Base-by-base conservation (phyloP, 139 green algal genomes). In the Tetradesmus obliquus region DNA sequence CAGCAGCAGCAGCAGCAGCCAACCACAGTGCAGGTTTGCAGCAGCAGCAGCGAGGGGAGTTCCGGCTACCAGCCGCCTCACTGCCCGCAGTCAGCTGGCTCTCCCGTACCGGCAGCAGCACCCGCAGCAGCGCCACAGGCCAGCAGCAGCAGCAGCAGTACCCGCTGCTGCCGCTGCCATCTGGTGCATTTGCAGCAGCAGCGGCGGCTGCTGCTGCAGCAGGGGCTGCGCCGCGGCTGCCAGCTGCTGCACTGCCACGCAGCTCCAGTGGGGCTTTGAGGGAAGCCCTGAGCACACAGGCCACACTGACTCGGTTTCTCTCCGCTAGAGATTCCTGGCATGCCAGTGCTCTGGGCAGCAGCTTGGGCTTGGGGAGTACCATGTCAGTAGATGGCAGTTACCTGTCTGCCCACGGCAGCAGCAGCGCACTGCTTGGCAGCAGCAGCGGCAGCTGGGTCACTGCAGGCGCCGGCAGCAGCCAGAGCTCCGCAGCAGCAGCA, bases 31-130 rank as follows among this genome's bases (percentile, higher is more conserved):
- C 17, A 3, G 3, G 13, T 8, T 12, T 8, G 9, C 32, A 80
- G 10, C 20, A 69, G 66, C 85, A 60, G 66, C 45, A 66, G 85
- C 54, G 53, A 2, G 55, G 20, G 20, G 82, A 54, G 82, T 72
- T 54, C 7, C 22, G 5, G 66, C 85, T 54, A 3, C 8, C 13
- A 32, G 88, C 84, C 22, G 13, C 58, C n/a, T 93, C 89, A 22
- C 19, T 94, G 32, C 84, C 91, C 20, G 91, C 92, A 2, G 89
- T 91, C 74, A 82, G 71, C 5, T 55, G 88, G 22, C 87, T 84
- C 3, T 55, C 5, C 13, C 53, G 9, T 4, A 24, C 3, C 3
- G 58, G 57, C 76, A 72, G 85, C 66, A 82, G 66, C 66, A 82
- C 1, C 62, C 17, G 85, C 85, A 90, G 66, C 85, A 88, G 12